Evolutionary conservation across 2,329 filamentous ascomycete genomes (phyloP), one percentile per base, ranked within the genome.

Genomic region (Fusarium austroafricanum): DNA sequence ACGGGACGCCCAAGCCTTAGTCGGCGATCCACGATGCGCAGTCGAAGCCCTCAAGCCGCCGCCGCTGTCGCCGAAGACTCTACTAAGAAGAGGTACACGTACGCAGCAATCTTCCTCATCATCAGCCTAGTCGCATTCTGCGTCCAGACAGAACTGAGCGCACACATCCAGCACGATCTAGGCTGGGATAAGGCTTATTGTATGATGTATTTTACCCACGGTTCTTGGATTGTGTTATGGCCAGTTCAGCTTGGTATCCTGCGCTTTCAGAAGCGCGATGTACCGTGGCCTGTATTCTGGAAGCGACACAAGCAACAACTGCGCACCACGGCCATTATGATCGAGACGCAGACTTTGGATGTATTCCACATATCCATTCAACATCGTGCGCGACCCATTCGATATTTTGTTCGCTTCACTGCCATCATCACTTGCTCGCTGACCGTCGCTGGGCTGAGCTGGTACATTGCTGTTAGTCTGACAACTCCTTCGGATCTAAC

Each of bases 101-200:
- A 95, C 76, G 95, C 96, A 3, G 90, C 87, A 51, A 87, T 94
- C 70, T 97, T 97, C 79, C 85, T 99, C 63, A 80, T 91, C 29
- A 77, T 97, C 71, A 96, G 92, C 76, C 84, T 99, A 75, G 82
- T 97, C 61, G 91, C 92, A 75, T 99, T 99, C 78, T 93, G 93
- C 46, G 84, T 97, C 8, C 96, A 99, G 86, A 98, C 96, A 5
- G 95, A 98, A 83, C 93, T 97, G 54, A 95, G 94, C 12, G 90
- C 96, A 11, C 94, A 97, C 81, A 96, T 99, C 64, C 95, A 98
- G 82, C 90, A 95, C 77, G 90, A 96, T 62, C 81, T 97, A 67
- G 89, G 92, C 67, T 99, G 96, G 96, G 89, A 96, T 81, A 99
- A 99, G 83, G 93, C 96, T n/a, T 99, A 97, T 82, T 97, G 93